Percentiles rank a stretch among this genome's conserved stretches.
phyloP scores from a whole-genome alignment of 2,329 filamentous ascomycete species.

The Clathrospora elynae region DNA sequence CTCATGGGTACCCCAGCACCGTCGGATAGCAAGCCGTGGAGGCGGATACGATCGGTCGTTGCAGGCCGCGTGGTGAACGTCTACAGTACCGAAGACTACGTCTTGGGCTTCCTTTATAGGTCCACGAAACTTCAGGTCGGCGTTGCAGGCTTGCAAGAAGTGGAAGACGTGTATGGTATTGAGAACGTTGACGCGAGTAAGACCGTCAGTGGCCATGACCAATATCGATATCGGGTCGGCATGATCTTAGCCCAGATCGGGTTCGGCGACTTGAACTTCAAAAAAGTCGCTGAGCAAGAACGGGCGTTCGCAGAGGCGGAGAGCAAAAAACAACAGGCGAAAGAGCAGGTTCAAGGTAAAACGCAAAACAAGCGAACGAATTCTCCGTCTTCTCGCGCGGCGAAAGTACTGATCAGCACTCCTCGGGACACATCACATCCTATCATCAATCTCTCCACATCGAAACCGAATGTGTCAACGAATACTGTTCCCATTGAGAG shows the following conservation, averaged over 20 bases:
- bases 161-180: constrained; percentile 69
- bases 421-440: neutral
- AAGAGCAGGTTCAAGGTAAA: constrained; percentile 27
- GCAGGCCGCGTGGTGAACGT: constrained; percentile 83
- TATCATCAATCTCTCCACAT: constrained; percentile 3
- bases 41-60: constrained; percentile 75
- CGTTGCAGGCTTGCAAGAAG: constrained; percentile 77
- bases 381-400: neutral
- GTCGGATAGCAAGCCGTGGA: constrained; percentile 72
- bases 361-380: constrained; percentile 12
- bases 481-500: neutral
- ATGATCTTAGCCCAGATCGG: constrained; percentile 55
- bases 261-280: constrained; percentile 55
- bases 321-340: constrained; percentile 44
- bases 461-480: neutral
- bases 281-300: constrained; percentile 52
- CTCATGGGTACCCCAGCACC: constrained; percentile 81
- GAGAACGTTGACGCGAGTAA: constrained; percentile 59
- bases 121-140: constrained; percentile 80
- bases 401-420: neutral
- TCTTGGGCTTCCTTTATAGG: constrained; percentile 84
- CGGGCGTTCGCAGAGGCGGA: constrained; percentile 36
- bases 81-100: constrained; percentile 82
- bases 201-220: constrained; percentile 55
- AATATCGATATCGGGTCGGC: constrained; percentile 56